Conservation (phyloP, 2,329 filamentous ascomycete species). For the Trichophyton mentagrophytes region DNA sequence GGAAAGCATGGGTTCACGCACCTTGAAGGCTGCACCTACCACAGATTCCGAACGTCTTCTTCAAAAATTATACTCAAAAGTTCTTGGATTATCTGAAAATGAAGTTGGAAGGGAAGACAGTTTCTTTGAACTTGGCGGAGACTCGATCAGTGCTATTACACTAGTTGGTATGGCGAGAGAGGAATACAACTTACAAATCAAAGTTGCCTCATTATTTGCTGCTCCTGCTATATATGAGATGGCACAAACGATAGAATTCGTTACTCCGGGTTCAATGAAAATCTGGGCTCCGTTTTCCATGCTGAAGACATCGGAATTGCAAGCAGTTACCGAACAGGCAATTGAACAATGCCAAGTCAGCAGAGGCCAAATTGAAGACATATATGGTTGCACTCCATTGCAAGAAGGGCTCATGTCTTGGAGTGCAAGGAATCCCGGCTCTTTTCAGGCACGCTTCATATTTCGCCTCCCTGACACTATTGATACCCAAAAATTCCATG, state of each 20-base stretch:
- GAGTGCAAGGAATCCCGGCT: slow-evolving; percentile 24
- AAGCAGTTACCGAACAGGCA: slow-evolving; percentile 3
- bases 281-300: neutral
- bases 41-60: neutral
- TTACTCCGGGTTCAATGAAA: neutral
- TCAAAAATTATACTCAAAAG: neutral
- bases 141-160: slow-evolving; percentile 10
- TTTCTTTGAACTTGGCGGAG: slow-evolving; percentile 8
- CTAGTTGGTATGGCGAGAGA: slow-evolving; percentile 4
- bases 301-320: neutral
- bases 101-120: slow-evolving; percentile 3
- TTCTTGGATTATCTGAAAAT: neutral
- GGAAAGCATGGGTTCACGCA: neutral
- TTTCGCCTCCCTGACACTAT: slow-evolving; percentile 19
- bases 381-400: slow-evolving; percentile 28
- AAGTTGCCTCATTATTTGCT: slow-evolving; percentile 10
- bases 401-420: slow-evolving; percentile 31
- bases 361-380: slow-evolving; percentile 21
- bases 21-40: neutral
- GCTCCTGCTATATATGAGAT: slow-evolving; percentile 16
- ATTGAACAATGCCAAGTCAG: slow-evolving; percentile 6
- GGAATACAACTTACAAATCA: slow-evolving; percentile 3
- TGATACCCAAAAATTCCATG: slow-evolving; percentile 24
- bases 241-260: neutral
- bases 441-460: slow-evolving; percentile 29